Conservation (phyloP, 257 asterid species). For the Nicotiana benthamiana region DNA sequence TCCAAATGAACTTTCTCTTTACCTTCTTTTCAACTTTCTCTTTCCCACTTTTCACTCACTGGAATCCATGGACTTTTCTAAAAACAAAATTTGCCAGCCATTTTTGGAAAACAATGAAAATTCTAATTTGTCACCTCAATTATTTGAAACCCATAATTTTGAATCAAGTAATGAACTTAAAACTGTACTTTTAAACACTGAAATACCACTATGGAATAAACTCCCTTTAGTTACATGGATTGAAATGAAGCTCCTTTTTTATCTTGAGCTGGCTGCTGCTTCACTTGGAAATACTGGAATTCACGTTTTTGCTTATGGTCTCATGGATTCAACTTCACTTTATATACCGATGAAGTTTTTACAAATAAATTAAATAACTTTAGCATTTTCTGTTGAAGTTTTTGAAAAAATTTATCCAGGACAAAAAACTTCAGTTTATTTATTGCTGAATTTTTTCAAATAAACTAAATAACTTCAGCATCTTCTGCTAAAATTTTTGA, state of each 20-base stretch:
- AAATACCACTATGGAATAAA: background rate
- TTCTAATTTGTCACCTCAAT: background rate
- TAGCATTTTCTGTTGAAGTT: too few relatives aligned
- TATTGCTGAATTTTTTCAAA: too few relatives aligned
- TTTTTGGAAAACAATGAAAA: background rate
- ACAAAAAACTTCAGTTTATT: too few relatives aligned
- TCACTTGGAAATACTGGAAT: too few relatives aligned
- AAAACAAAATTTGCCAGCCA: background rate
- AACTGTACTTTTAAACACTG: background rate
- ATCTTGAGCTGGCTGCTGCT: background rate
- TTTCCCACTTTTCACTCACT: background rate
- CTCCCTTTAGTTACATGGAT: slow-evolving; percentile 9
- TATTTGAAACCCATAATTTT: background rate
- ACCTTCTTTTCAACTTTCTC: background rate
- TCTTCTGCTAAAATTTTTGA: too few relatives aligned
- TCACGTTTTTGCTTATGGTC: too few relatives aligned
- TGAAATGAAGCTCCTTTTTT: background rate
- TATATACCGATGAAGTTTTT: too few relatives aligned
- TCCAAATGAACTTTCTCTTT: too few relatives aligned
- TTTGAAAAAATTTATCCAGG: too few relatives aligned
- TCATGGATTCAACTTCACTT: too few relatives aligned
- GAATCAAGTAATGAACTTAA: slow-evolving; percentile 11
- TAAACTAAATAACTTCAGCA: too few relatives aligned
- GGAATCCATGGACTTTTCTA: slow-evolving; percentile 5
- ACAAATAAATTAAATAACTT: too few relatives aligned